Conservation (phyloP, 2,329 filamentous ascomycete species). For the Fusarium xylarioides region DNA sequence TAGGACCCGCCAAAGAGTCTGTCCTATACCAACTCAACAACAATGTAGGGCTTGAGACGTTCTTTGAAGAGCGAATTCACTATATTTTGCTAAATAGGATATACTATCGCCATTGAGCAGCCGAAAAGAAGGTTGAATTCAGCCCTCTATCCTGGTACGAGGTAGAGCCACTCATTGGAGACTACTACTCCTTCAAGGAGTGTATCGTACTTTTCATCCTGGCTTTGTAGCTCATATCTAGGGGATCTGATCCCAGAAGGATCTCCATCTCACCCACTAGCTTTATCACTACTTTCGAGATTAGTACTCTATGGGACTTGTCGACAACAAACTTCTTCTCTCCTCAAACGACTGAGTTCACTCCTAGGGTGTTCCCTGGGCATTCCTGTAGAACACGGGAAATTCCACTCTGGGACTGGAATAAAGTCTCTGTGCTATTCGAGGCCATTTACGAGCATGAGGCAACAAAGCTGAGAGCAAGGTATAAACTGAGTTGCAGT, state of each 20-base stretch:
- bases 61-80: background rate
- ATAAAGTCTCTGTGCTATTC: background rate
- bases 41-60: background rate
- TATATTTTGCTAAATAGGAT: background rate
- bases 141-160: background rate
- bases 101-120: background rate
- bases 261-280: too few relatives aligned
- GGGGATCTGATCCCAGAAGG: too few relatives aligned
- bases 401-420: background rate
- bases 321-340: background rate
- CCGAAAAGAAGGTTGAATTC: background rate
- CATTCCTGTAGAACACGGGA: background rate
- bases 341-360: accelerated
- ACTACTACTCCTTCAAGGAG: background rate
- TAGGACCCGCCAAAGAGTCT: background rate
- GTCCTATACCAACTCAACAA: background rate
- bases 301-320: background rate
- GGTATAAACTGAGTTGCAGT: background rate
- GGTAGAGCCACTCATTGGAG: background rate
- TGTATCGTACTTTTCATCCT: background rate
- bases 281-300: background rate
- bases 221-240: background rate
- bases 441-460: background rate
- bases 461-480: background rate
- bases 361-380: background rate